Evolutionary conservation across 2,329 filamentous ascomycete genomes (phyloP), one percentile per base, ranked within the genome.

Genomic region (Colletotrichum lindemuthianum): DNA sequence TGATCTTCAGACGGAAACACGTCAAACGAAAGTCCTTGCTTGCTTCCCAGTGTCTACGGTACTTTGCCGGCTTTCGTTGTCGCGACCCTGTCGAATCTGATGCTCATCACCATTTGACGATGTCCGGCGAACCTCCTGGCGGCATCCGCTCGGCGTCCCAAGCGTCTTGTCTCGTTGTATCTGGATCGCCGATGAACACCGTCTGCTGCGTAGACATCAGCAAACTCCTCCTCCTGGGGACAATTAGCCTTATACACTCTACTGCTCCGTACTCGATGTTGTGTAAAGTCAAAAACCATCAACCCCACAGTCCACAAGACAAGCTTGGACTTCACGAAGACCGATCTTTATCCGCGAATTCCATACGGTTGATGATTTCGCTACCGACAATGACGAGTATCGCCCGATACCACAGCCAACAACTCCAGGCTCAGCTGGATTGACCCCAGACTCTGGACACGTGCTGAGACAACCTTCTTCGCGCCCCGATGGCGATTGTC

Each of bases 391-490:
- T 24, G 24, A 24, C 24, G 24, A 24, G 24, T 24, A 24, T 24
- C 24, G 24, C 24, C 24, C 24, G 24, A 24, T 24, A 24, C 24
- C 24, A 4, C 24, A 4, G 24, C 24, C 24, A 24, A 24, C 24
- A 4, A 24, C 4, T 24, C 24, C 48, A 36, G 47, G 63, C 48
- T 50, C 54, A 59, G 45, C 59, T 52, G 53, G 60, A 55, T 66
- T 59, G 59, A 59, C 63, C 63, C 63, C 48, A 53, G 60, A 53
- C 49, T 59, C 53, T 56, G 32, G 47, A 45, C 53, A 64, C 53
- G 63, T 66, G 63, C 63, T 64, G 53, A 59, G 59, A 66, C 63
- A 64, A 64, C 63, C 60, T 65, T 65, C 61, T 65, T 65, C 58
- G 57, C 45, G 16, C 58, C 63, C 63, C 24, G 24, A 24, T 24